Percentiles rank a stretch among this genome's conserved stretches.
Conservation (phyloP, 495 filamentous ascomycete species). For the Amphirosellinia nigrospora region DNA sequence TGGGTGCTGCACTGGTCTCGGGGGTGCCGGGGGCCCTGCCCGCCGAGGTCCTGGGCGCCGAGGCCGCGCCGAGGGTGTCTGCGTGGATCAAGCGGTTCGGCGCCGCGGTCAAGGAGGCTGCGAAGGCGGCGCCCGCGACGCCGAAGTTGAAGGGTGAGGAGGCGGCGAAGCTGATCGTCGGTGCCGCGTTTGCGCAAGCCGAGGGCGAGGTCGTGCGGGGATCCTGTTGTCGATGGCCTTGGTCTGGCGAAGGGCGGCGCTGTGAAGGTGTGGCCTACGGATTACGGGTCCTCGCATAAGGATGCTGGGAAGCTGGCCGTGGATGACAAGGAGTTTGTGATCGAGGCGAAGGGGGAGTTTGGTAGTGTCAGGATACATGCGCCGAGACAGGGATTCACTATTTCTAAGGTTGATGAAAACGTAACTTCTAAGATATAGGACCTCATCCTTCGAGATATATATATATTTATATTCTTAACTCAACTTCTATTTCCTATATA, state of each 20-base stretch:
- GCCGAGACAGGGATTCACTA: constrained; percentile 61
- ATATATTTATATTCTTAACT: neutral
- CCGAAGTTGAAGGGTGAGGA: constrained; percentile 53
- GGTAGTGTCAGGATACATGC: constrained; percentile 59
- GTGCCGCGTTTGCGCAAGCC: constrained; percentile 39
- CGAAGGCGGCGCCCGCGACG: constrained; percentile 33
- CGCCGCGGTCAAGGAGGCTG: constrained; percentile 31
- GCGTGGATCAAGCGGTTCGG: constrained; percentile 63
- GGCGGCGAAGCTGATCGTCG: constrained; percentile 48
- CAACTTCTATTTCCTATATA: neutral
- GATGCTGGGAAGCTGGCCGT: constrained; percentile 59
- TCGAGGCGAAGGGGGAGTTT: constrained; percentile 51
- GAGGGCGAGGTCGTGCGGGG: constrained; percentile 51
- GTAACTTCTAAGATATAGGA: constrained; percentile 9
- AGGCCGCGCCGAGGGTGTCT: constrained; percentile 52
- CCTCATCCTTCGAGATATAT: too few relatives aligned
- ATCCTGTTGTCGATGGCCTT: constrained; percentile 36
- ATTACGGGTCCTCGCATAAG: constrained; percentile 59
- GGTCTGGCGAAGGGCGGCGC: constrained; percentile 53
- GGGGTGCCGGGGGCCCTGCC: constrained; percentile 51
- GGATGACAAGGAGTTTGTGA: constrained; percentile 55
- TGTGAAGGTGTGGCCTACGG: constrained; percentile 62
- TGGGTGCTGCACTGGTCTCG: constrained; percentile 64
- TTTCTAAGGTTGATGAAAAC: constrained; percentile 40
- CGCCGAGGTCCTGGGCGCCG: constrained; percentile 43